phyloP scores from a whole-genome alignment of 1,284 basidiomycete genomes.

The Rhodotorula sp. region DNA sequence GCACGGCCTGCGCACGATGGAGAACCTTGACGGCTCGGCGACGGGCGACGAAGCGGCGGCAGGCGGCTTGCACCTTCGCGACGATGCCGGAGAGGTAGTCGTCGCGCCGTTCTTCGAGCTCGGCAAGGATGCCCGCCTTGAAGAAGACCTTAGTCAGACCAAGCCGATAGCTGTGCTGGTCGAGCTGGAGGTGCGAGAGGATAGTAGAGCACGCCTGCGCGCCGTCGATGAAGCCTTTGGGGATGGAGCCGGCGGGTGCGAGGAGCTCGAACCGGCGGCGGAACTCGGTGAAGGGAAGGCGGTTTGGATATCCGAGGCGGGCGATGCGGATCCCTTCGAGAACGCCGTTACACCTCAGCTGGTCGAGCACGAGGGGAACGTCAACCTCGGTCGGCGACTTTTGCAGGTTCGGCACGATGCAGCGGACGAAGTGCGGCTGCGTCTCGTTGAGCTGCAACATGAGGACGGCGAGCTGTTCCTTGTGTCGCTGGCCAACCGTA shows the following conservation, averaged over 20 bases:
- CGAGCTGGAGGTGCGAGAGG: conserved; percentile 84
- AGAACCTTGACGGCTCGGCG: conserved; percentile 93
- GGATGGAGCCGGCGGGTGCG: conserved; percentile 78
- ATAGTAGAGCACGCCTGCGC: conserved; percentile 91
- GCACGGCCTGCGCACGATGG: conserved; percentile 85
- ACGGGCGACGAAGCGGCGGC: conserved; percentile 79
- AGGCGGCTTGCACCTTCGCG: conserved; percentile 79
- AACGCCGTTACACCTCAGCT: conserved; percentile 97
- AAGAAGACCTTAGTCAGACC: conserved; percentile 99
- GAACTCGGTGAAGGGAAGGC: conserved; percentile 95
- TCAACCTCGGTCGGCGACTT: conserved; percentile 93
- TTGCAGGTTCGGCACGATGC: conserved; percentile 91
- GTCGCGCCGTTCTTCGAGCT: conserved; percentile 91
- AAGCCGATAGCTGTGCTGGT: conserved; percentile 80
- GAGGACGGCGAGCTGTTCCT: conserved; percentile 88
- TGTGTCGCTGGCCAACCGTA: conserved; percentile 92
- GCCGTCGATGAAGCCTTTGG: conserved; percentile 91
- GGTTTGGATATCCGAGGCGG: conserved; percentile 93
- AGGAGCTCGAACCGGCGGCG: conserved; percentile 94
- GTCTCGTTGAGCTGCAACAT: conserved; percentile 91
- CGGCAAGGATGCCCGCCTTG: conserved; percentile 97
- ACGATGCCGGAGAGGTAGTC: conserved; percentile 83
- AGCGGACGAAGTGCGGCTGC: conserved; percentile 97
- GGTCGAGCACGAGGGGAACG: conserved; percentile 92
- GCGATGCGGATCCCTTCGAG: conserved; percentile 98